A percentile compares a stretch with the other conserved stretches of the same genome.
Evolutionary conservation across 257 asterid genomes (phyloP).

Genomic region (Gentiana dahurica): DNA sequence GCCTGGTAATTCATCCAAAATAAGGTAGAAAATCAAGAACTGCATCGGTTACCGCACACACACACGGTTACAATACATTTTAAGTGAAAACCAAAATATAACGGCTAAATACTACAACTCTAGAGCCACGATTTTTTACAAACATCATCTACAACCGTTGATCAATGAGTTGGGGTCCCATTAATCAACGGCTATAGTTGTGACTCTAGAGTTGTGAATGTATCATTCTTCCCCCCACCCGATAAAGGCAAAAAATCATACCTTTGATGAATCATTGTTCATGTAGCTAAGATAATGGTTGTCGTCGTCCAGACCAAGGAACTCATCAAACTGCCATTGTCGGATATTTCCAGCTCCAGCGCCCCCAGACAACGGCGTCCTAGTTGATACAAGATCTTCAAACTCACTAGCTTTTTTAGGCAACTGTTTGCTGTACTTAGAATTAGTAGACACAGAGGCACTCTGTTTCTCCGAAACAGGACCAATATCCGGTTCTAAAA

Average conservation of each 20-base stretch:
- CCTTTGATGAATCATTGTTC: conserved; percentile 65
- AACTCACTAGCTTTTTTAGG: conserved; percentile 25
- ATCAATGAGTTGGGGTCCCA: no score
- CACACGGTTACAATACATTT: no score
- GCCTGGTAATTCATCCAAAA: conserved; percentile 32
- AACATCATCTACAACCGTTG: not conserved
- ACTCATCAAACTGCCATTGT: conserved; percentile 77
- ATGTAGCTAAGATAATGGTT: conserved; percentile 38
- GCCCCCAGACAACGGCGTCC: conserved; percentile 40
- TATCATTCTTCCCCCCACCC: no score
- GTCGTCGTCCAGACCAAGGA: conserved; percentile 49
- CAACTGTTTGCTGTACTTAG: conserved; percentile 21
- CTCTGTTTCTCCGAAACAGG: conserved; percentile 17
- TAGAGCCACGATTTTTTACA: not conserved
- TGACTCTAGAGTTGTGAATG: no score
- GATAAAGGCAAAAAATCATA: conserved; percentile 14
- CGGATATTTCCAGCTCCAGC: conserved; percentile 33
- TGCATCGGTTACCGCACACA: not conserved
- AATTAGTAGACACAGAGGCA: conserved; percentile 19
- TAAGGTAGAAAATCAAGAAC: conserved; percentile 10
- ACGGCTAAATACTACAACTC: not conserved
- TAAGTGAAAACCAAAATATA: no score
- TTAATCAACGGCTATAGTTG: no score
- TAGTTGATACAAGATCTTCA: conserved; percentile 27
- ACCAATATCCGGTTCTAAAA: conserved; percentile 22